These are phyloP conservation scores for Noccaea bulbosa DNA, from an alignment of 345 rosid species.

Conservation along the genomic window DNA sequence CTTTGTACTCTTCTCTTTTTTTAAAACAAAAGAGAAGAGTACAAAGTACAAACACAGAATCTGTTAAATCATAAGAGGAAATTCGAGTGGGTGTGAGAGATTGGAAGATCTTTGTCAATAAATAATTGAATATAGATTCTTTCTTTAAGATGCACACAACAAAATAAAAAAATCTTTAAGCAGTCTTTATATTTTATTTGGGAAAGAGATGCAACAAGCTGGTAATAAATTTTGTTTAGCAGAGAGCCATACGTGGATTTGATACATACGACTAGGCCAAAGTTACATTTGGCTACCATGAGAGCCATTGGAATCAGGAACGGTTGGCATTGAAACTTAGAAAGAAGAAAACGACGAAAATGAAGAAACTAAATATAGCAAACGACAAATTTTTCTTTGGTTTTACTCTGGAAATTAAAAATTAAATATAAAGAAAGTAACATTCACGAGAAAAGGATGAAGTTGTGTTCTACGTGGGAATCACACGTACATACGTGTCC, in stretches of 20 bases:
- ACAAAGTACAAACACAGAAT: slow-evolving; percentile 4
- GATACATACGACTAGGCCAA: neutral
- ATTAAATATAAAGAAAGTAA: neutral
- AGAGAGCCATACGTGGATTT: slow-evolving; percentile 10
- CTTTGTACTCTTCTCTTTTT: no score
- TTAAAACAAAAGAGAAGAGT: no score
- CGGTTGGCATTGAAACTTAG: slow-evolving; percentile 1
- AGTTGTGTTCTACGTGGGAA: neutral
- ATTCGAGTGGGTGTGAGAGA: neutral
- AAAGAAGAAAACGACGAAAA: neutral
- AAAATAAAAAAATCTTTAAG: no score
- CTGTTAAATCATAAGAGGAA: neutral
- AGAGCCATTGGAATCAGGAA: neutral
- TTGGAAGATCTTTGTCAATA: neutral
- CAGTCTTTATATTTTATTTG: neutral
- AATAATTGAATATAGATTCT: no score
- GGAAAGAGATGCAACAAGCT: slow-evolving; percentile 15
- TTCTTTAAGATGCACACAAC: no score
- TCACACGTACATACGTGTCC: slow-evolving; percentile 25
- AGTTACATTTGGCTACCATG: slow-evolving; percentile 5
- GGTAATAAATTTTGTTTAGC: neutral
- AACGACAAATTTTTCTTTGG: slow-evolving; percentile 18
- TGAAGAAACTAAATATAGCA: neutral
- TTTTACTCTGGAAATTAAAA: neutral
- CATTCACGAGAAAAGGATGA: slow-evolving; percentile 40